Evolutionary conservation across 441 rosid species (phyloP).

Genomic region (Breynia disticha): DNA sequence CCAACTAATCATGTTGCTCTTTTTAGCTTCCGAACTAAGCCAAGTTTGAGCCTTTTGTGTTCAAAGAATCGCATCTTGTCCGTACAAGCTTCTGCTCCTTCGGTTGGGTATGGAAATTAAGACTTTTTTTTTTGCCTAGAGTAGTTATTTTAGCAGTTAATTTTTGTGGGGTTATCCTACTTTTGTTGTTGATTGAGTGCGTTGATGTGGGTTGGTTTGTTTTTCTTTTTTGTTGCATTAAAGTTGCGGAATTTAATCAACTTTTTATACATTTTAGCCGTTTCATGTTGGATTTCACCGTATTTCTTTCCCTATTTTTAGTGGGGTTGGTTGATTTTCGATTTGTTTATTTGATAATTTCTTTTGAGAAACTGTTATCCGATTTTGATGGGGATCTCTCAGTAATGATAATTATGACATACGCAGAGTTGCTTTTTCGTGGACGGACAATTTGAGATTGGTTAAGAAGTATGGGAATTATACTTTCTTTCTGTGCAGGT

Average conservation of each 20-base stretch:
- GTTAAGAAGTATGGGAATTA: constrained; percentile 4
- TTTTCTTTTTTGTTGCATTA: neutral
- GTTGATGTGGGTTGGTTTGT: neutral
- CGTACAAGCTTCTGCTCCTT: constrained; percentile 29
- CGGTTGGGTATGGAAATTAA: constrained; percentile 33
- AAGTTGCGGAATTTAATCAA: neutral
- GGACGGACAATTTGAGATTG: neutral
- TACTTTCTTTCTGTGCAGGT: constrained; percentile 25
- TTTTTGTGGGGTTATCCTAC: neutral
- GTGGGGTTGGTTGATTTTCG: too few species aligned
- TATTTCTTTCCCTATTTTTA: neutral
- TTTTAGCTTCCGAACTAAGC: neutral
- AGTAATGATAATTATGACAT: neutral
- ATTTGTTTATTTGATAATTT: too few species aligned
- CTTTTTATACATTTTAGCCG: neutral
- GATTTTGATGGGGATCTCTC: too few species aligned
- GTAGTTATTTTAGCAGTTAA: constrained; percentile 4
- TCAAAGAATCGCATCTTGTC: constrained; percentile 25
- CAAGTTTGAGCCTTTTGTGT: neutral
- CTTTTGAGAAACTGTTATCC: too few species aligned
- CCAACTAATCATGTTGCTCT: neutral
- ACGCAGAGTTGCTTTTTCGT: neutral
- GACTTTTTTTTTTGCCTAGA: constrained; percentile 1
- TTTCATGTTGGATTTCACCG: neutral
- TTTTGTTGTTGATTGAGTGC: neutral